A percentile compares a stretch with the other conserved stretches of the same genome.
These are phyloP conservation scores for Echites panduratus DNA, from an alignment of 257 asterid genomes.

Conservation along the genomic window DNA sequence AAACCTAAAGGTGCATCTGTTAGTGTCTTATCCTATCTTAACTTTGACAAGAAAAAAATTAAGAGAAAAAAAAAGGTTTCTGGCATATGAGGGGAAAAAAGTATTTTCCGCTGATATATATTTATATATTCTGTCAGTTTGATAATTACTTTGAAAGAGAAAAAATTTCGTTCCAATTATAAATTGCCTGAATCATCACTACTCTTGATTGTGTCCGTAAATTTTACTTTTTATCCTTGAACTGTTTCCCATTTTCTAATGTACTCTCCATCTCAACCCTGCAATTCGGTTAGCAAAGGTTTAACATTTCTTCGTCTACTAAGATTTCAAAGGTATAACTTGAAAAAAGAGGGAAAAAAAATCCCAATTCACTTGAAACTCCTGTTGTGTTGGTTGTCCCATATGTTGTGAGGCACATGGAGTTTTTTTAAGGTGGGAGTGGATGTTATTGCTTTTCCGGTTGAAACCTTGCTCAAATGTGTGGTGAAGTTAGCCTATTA, in stretches of 20 bases:
- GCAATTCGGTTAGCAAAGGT: background rate
- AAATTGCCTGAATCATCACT: background rate
- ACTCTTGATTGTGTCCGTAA: no score
- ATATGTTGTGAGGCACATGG: background rate
- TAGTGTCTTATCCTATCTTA: slow-evolving; percentile 19
- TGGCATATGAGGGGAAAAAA: background rate
- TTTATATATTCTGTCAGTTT: background rate
- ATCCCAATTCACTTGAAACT: background rate
- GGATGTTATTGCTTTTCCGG: background rate
- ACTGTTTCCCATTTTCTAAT: no score
- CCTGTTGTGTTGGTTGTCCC: background rate
- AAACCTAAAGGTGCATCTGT: slow-evolving; percentile 49
- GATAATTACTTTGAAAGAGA: background rate
- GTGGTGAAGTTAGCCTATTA: no score
- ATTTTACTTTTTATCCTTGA: no score
- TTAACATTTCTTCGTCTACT: no score
- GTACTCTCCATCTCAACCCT: background rate
- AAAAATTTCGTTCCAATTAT: slow-evolving; percentile 2
- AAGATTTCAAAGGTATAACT: no score
- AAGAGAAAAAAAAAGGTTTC: background rate
- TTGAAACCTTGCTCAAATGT: background rate
- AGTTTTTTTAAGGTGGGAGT: background rate
- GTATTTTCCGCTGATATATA: background rate
- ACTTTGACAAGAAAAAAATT: background rate
- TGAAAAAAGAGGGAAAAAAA: no score